Percentiles rank a stretch among this genome's conserved stretches.
These are phyloP conservation scores for Boletus pseudo-olivaceus DNA, from an alignment of 768 basidiomycete genomes.

Conservation along the genomic window DNA sequence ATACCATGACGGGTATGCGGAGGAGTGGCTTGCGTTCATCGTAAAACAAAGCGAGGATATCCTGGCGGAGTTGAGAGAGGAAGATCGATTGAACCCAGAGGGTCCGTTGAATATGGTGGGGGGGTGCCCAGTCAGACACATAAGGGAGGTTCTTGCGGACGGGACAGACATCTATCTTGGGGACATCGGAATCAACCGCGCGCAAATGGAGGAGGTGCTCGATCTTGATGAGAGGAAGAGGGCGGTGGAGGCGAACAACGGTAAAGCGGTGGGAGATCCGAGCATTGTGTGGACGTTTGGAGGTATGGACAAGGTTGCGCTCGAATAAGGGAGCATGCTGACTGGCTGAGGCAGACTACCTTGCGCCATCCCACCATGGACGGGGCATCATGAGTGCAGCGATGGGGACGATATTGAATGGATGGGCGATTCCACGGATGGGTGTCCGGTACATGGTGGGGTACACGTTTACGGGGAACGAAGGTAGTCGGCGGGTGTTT, in stretches of 20 bases:
- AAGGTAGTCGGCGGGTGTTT: conserved; percentile 61
- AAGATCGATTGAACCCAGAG: conserved; percentile 12
- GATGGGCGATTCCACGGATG: conserved; percentile 69
- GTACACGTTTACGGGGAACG: conserved; percentile 49
- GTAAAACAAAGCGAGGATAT: conserved; percentile 19
- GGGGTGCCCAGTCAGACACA: conserved; percentile 44
- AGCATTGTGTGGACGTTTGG: conserved; percentile 60
- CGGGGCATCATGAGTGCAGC: conserved; percentile 74
- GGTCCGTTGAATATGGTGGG: conserved; percentile 35
- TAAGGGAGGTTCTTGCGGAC: conserved; percentile 55
- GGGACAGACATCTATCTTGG: conserved; percentile 55
- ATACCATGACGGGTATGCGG: conserved; percentile 43
- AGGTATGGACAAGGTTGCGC: conserved; percentile 35
- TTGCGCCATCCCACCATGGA: conserved; percentile 59
- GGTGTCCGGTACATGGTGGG: conserved; percentile 44
- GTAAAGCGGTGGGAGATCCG: conserved; percentile 45
- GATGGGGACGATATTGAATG: conserved; percentile 46
- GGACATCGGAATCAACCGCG: conserved; percentile 26
- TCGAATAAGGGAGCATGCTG: background rate
- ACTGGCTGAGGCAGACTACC: conserved; percentile 44
- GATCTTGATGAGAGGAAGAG: conserved; percentile 38
- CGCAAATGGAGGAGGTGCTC: conserved; percentile 25
- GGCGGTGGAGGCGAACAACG: conserved; percentile 40
- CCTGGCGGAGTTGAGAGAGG: conserved; percentile 19
- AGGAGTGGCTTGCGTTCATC: conserved; percentile 33